Base-by-base conservation (phyloP, 257 asterid genomes). In the Fraxinus pennsylvanica region DNA sequence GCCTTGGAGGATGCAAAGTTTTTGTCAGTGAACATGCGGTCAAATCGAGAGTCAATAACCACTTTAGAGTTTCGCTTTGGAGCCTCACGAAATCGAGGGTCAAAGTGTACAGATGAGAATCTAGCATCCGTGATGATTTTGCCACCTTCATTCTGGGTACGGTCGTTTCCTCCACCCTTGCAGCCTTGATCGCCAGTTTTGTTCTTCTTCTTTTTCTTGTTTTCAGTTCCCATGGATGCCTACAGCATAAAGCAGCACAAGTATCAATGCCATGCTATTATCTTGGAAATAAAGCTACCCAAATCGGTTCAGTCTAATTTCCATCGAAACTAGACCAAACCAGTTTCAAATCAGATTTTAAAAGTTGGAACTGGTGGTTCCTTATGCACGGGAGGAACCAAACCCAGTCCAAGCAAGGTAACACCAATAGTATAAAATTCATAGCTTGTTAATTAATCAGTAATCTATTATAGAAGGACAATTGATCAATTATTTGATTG, bases 1-100 rank as follows among this genome's bases (percentile, higher is more conserved):
- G 97, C 94, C 65, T 82, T 82, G 12, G 97, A 89, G 33, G 96
- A 74, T 59, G 79, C 79, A 74, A 91, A 93, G 54, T 84, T 79
- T 69, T 82, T 73, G 65, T 89, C 90, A 4, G 89, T 87, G 75
- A 95, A 91, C 72, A 90, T 80, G 47, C 87, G 86, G 35, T 75
- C 57, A 82, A 95, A 95, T 19, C 99, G 92, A 76, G 93, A 85
- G 82, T 95, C 99, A 67, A 95, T 88, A 6, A 80, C 84, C 27
- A 95, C 92, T 87, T 90, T 95, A 30, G 96, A 81, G 63, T 85
- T 91, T 75, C 78, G 80, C 87, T 82, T 90, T 1, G 96, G 91
- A 41, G 96, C 91, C 71, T 91, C 94, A 85, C 89, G 86, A 79
- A 93, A 95, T 74, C 97, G 92, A 65, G 99, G 98, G 85, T 95